Base-by-base conservation (phyloP, 148 eudicot species). In the Chenopodium suecicum region DNA sequence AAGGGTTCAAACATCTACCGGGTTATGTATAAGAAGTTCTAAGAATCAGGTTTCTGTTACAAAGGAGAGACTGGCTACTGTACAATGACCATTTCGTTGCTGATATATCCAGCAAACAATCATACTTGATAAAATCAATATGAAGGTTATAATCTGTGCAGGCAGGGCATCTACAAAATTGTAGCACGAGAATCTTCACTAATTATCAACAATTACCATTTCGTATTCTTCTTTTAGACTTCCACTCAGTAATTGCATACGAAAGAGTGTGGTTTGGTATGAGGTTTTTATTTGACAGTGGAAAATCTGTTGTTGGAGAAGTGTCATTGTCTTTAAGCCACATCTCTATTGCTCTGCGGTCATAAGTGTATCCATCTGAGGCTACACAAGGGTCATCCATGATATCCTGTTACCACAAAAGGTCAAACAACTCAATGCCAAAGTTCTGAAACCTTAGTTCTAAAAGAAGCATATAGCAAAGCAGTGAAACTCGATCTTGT, bases 321-420 rank as follows among this genome's bases (percentile, higher is more conserved):
- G 83, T 87, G 70, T 91, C 93, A 41, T 86, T 91, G 73, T 84
- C 91, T 82, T 83, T 84, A 34, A 95, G 85, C 98, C 98, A 93
- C 80, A 68, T 70, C 84, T 91, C 92, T 52, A 95, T 91, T 9
- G 97, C 98, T 81, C 78, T 89, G 4, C 96, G 89, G 71, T 95
- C 98, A 41, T 95, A 95, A 0, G 98, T 90, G 86, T 91, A 93
- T 37, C 98, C 98, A 76, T 95, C 97, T 46, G 95, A 87, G 76
- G 98, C 97, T 79, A 95, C 97, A 76, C 91, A 90, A 48, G 98
- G 98, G 70, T 95, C 97, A 31, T 82, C 85, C 98, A 95, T 95
- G 78, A 95, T 88, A 52, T 86, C 90, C 97, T 94, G 90, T 44
- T 81, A 23, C 82, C 72, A 46, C 9, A 62, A 72, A 71, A 14